Percentiles rank a stretch among this genome's conserved stretches.
These are phyloP conservation scores for Phoma herbarum DNA, from an alignment of 2,329 filamentous ascomycete genomes.

Conservation along the genomic window DNA sequence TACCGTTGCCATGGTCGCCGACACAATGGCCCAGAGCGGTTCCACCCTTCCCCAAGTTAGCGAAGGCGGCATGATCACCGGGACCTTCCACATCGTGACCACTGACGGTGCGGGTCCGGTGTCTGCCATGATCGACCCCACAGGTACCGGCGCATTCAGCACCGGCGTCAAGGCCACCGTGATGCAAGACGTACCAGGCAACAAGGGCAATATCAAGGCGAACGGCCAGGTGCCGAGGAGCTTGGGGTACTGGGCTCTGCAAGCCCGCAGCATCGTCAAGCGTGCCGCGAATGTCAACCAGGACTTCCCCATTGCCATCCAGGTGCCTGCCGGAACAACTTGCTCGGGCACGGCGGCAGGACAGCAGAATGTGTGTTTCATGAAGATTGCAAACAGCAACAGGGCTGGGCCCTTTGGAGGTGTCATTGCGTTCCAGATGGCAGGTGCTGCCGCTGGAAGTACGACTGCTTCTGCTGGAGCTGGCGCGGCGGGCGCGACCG, in stretches of 20 bases:
- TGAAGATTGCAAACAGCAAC: not conserved
- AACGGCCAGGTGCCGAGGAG: not conserved
- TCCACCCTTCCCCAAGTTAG: slow-evolving; percentile 60
- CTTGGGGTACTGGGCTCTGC: not conserved
- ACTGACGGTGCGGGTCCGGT: slow-evolving; percentile 70
- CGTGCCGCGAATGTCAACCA: not conserved
- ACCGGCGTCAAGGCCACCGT: slow-evolving; percentile 25
- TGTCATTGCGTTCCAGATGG: slow-evolving; percentile 33
- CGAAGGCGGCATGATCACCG: slow-evolving; percentile 62
- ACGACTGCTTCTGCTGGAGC: too few species aligned
- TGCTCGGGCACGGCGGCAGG: not conserved
- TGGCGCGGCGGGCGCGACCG: too few species aligned
- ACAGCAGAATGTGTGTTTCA: not conserved
- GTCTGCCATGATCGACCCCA: slow-evolving; percentile 67
- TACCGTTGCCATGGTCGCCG: slow-evolving; percentile 43
- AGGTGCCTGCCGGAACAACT: not conserved
- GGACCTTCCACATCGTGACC: slow-evolving; percentile 72
- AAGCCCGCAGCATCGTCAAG: not conserved
- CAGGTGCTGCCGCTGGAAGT: too few species aligned
- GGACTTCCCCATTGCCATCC: not conserved
- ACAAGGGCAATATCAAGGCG: slow-evolving; percentile 14
- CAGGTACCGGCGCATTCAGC: slow-evolving; percentile 58
- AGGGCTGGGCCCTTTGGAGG: slow-evolving; percentile 30
- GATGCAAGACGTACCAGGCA: slow-evolving; percentile 28
- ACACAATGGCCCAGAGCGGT: slow-evolving; percentile 62